These are phyloP conservation scores for Ilyonectria destructans DNA, from an alignment of 2,329 filamentous ascomycete species.

Conservation along the genomic window DNA sequence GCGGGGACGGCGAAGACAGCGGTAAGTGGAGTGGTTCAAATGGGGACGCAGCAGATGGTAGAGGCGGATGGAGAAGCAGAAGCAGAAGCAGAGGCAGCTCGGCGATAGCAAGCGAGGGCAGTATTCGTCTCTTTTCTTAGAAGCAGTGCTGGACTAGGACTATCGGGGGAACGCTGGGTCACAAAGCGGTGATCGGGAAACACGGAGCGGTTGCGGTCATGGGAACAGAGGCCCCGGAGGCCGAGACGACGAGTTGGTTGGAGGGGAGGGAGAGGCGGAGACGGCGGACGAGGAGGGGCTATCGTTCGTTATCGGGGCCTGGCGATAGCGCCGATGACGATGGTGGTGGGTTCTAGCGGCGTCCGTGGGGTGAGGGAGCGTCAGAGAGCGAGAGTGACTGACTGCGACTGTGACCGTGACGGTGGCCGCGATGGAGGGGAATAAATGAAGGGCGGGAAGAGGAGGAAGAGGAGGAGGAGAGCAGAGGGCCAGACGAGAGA, in stretches of 20 bases:
- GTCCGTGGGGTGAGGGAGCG: slow-evolving; percentile 37
- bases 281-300: slow-evolving; percentile 44
- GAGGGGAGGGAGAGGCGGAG: slow-evolving; percentile 28
- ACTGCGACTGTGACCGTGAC: slow-evolving; percentile 11
- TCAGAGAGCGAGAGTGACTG: slow-evolving; percentile 29
- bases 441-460: not conserved
- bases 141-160: slow-evolving; percentile 49
- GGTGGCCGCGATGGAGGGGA: slow-evolving; percentile 6
- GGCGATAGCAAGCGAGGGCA: slow-evolving; percentile 37
- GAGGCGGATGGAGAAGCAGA: slow-evolving; percentile 6
- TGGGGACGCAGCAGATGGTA: not conserved
- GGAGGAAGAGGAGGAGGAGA: slow-evolving; percentile 6
- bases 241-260: slow-evolving; percentile 33
- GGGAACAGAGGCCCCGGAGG: slow-evolving; percentile 40
- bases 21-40: slow-evolving; percentile 8
- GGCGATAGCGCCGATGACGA: slow-evolving; percentile 51
- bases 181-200: slow-evolving; percentile 46
- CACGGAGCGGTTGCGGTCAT: slow-evolving; percentile 46
- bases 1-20: slow-evolving; percentile 8
- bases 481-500: slow-evolving; percentile 13
- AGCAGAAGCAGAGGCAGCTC: slow-evolving; percentile 30
- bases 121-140: slow-evolving; percentile 44
- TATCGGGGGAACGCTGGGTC: slow-evolving; percentile 51
- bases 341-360: slow-evolving; percentile 45
- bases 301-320: slow-evolving; percentile 47